These are phyloP conservation scores for Blastomyces percursus DNA, from an alignment of 2,329 filamentous ascomycete species.

Conservation along the genomic window DNA sequence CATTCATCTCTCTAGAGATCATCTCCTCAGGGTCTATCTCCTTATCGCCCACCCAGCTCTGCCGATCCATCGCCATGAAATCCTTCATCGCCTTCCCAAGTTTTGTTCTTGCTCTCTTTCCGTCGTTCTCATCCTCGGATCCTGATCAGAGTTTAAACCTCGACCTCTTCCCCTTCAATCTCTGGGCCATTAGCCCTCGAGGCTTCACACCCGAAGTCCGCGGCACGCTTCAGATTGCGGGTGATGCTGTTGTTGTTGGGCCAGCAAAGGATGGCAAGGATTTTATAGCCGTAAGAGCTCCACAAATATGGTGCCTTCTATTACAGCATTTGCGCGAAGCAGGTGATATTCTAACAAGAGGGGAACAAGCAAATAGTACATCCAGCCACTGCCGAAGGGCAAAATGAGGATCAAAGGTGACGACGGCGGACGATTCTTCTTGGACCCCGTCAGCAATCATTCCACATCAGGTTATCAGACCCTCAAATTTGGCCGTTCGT, in stretches of 20 bases:
- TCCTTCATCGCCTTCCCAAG: not conserved
- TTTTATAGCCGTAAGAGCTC: not conserved
- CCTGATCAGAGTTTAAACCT: not conserved
- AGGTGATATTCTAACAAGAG: not conserved
- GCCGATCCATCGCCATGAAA: not conserved
- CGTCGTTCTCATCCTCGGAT: not conserved
- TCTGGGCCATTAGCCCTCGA: not conserved
- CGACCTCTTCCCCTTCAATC: not conserved
- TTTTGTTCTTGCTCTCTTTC: not conserved
- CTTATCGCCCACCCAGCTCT: not conserved
- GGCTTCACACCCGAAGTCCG: not conserved
- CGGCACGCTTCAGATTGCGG: not conserved
- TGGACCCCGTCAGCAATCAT: not conserved
- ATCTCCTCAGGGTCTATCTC: not conserved
- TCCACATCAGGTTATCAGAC: not conserved
- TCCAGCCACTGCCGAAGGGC: not conserved
- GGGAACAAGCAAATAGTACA: not conserved
- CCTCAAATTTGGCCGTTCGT: not conserved
- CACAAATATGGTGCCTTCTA: not conserved
- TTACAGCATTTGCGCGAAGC: not conserved
- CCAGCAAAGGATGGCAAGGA: not conserved
- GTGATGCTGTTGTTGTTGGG: not conserved
- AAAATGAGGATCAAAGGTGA: not conserved
- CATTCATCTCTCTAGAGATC: not conserved
- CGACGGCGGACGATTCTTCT: not conserved